A percentile compares a stretch with the other conserved stretches of the same genome.
Conservation (phyloP, 106 monocot species). For the Acanthochlamys bracteata region DNA sequence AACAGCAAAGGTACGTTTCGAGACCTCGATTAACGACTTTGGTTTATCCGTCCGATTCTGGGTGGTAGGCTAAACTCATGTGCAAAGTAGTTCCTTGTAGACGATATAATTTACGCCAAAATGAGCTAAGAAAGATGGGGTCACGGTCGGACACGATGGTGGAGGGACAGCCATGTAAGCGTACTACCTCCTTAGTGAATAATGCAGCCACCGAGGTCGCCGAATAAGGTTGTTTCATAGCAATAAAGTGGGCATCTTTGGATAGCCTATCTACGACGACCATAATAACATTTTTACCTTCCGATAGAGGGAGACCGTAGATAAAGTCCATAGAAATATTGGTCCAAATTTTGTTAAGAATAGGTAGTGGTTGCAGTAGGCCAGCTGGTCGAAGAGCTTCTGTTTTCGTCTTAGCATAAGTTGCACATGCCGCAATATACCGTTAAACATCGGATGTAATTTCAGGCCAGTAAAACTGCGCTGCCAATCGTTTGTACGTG, state of each 20-base stretch:
- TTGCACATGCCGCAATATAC: too few relatives aligned
- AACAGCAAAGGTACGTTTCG: neutral
- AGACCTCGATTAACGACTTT: neutral
- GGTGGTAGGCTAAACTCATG: neutral
- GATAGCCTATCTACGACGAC: neutral
- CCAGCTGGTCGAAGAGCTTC: neutral
- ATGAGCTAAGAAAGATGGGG: neutral
- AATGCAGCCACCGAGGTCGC: neutral
- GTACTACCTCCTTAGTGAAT: neutral
- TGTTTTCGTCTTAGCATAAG: too few relatives aligned
- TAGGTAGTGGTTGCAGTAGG: conserved; percentile 3
- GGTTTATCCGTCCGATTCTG: neutral
- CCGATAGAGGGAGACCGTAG: neutral
- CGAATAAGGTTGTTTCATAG: neutral
- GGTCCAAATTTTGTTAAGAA: conserved; percentile 1
- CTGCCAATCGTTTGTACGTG: neutral
- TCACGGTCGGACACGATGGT: neutral
- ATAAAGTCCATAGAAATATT: conserved; percentile 10
- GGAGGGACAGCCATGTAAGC: neutral
- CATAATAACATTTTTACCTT: neutral
- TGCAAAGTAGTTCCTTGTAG: neutral
- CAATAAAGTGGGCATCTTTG: neutral
- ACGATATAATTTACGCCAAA: neutral
- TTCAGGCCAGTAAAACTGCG: neutral
- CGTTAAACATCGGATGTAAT: neutral